A percentile compares a stretch with the other conserved stretches of the same genome.
These are phyloP conservation scores for Aspergillus ruber DNA, from an alignment of 2,329 filamentous ascomycete species.

Conservation along the genomic window DNA sequence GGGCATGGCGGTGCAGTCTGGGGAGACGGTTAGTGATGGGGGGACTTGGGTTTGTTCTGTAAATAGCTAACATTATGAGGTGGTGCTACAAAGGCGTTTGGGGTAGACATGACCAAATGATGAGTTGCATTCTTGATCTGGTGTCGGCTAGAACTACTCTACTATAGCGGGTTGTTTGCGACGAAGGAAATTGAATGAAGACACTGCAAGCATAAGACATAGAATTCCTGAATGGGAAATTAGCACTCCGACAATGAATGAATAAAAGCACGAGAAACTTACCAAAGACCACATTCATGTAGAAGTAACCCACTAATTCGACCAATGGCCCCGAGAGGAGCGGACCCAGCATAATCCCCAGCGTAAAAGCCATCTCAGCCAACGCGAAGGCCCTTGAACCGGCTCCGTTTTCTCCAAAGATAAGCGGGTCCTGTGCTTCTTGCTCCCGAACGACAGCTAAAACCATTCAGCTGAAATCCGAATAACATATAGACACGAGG, in stretches of 20 bases:
- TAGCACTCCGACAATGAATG: no score
- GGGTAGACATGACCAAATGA: no score
- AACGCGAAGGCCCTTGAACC: conserved; percentile 11
- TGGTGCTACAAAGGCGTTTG: no score
- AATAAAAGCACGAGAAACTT: no score
- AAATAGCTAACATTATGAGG: no score
- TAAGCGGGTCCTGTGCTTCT: conserved; percentile 4
- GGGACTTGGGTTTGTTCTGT: conserved; percentile 5
- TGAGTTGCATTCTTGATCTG: no score
- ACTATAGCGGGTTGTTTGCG: no score
- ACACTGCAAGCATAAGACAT: no score
- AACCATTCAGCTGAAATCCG: background rate
- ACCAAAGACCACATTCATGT: conserved; percentile 9
- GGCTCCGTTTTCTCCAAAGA: conserved; percentile 11
- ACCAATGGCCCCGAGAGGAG: conserved; percentile 9
- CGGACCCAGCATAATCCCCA: conserved; percentile 11
- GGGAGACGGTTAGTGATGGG: conserved; percentile 6
- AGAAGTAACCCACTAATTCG: conserved; percentile 8
- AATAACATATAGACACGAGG: background rate
- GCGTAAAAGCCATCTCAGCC: conserved; percentile 7
- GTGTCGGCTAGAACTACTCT: no score
- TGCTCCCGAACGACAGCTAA: conserved; percentile 8
- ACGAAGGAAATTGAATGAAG: no score
- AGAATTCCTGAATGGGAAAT: no score
- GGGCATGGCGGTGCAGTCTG: conserved; percentile 16